A percentile compares a stretch with the other conserved stretches of the same genome.
Evolutionary conservation across 208 protist genomes (phyloP).

Genomic region (Leishmania braziliensis): DNA sequence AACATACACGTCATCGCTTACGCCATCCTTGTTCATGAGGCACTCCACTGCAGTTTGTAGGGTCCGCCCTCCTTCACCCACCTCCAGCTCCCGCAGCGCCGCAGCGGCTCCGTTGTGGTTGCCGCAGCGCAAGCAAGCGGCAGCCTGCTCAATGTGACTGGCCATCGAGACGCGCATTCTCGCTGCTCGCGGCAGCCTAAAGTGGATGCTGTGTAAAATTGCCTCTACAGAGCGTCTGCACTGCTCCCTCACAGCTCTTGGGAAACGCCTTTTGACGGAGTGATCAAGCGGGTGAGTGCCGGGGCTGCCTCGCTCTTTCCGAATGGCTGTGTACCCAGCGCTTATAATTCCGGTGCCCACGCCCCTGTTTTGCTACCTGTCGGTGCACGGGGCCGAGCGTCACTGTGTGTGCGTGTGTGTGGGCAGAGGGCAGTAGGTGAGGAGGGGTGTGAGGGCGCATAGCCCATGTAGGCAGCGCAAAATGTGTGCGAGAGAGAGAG

Average conservation of each 20-base stretch:
- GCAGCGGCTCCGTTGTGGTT: constrained; percentile 55
- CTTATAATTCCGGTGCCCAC: not conserved
- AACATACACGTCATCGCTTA: constrained; percentile 41
- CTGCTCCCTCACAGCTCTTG: not conserved
- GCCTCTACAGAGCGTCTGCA: not conserved
- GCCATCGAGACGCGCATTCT: not conserved
- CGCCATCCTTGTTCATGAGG: constrained; percentile 15
- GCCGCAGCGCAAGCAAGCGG: constrained; percentile 53
- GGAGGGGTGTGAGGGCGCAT: not conserved
- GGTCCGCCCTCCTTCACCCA: constrained; percentile 30
- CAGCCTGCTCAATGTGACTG: constrained; percentile 41
- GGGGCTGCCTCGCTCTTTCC: not conserved
- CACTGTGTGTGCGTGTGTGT: not conserved
- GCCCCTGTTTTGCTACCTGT: not conserved
- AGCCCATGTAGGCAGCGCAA: not conserved
- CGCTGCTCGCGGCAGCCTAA: not conserved
- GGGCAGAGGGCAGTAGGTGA: not conserved
- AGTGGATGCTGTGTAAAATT: not conserved
- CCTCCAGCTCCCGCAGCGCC: constrained; percentile 49
- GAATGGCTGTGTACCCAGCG: not conserved
- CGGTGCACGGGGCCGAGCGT: no score
- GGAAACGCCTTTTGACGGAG: no score
- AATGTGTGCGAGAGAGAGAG: not conserved
- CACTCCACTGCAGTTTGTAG: constrained; percentile 32
- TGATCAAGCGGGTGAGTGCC: not conserved